Conservation (phyloP, 2,329 filamentous ascomycete species). For the Colletotrichum echinochloae region DNA sequence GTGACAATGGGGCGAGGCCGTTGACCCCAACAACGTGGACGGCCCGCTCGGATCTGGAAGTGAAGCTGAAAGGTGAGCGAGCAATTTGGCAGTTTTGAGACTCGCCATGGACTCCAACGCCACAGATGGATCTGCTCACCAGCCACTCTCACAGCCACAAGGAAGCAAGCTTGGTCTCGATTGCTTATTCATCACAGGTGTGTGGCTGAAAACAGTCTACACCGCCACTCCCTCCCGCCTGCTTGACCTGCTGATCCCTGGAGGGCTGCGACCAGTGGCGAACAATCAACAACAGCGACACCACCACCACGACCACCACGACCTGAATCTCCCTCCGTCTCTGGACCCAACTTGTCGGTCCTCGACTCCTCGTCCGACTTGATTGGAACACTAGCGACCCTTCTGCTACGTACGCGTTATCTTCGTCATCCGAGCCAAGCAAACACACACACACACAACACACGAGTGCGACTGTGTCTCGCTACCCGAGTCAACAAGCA, state of each 20-base stretch:
- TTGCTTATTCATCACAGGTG: neutral
- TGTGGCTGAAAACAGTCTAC: neutral
- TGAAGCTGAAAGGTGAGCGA: neutral
- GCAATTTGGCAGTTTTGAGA: neutral
- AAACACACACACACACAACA: neutral
- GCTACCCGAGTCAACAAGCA: conserved; percentile 1
- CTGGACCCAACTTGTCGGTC: neutral
- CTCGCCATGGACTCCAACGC: neutral
- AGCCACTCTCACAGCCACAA: conserved; percentile 17
- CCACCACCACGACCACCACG: neutral
- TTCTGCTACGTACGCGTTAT: conserved; percentile 28
- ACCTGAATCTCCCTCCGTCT: neutral
- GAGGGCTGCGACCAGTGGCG: conserved; percentile 13
- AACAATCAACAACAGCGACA: neutral
- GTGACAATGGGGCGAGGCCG: neutral
- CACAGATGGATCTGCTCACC: neutral
- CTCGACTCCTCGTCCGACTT: conserved; percentile 6
- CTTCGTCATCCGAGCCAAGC: conserved; percentile 31
- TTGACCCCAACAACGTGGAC: neutral
- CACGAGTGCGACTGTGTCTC: neutral
- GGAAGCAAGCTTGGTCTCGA: rapidly evolving
- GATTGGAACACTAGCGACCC: conserved; percentile 30
- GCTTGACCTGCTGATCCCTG: conserved; percentile 5
- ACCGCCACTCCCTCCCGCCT: conserved; percentile 11
- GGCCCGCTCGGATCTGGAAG: neutral